These are phyloP conservation scores for Fragilaria crotonensis DNA, from an alignment of 108 stramenopile genomes.

Conservation along the genomic window DNA sequence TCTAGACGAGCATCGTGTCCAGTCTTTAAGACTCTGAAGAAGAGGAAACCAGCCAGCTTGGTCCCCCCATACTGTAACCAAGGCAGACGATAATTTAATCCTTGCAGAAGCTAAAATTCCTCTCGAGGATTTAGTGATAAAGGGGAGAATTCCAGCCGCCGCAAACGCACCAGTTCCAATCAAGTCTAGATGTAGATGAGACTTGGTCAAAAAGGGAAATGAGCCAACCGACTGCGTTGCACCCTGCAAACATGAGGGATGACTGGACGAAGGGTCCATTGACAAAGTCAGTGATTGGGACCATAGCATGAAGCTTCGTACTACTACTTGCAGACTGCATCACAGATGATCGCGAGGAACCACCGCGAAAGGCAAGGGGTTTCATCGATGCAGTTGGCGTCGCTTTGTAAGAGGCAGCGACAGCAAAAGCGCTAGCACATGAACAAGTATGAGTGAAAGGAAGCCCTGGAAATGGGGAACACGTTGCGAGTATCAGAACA, in stretches of 20 bases:
- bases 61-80: constrained; percentile 49
- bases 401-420: no score
- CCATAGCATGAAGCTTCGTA: no score
- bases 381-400: no score
- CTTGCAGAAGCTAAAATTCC: background rate
- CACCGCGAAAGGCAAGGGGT: no score
- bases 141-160: constrained; percentile 19
- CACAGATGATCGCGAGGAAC: no score
- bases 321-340: no score
- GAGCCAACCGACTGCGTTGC: constrained; percentile 23
- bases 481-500: no score
- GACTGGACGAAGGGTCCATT: constrained; percentile 26
- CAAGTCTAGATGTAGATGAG: constrained; percentile 64
- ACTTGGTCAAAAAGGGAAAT: constrained; percentile 25
- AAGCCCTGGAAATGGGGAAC: no score
- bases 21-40: constrained; percentile 44
- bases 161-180: constrained; percentile 79
- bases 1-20: constrained; percentile 54
- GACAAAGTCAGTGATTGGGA: no score
- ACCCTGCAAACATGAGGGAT: constrained; percentile 10
- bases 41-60: constrained; percentile 65
- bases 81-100: constrained; percentile 27
- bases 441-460: no score
- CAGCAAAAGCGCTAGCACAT: no score
- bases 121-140: background rate